These are phyloP conservation scores for Poronia punctata DNA, from an alignment of 495 filamentous ascomycete species.

Conservation along the genomic window DNA sequence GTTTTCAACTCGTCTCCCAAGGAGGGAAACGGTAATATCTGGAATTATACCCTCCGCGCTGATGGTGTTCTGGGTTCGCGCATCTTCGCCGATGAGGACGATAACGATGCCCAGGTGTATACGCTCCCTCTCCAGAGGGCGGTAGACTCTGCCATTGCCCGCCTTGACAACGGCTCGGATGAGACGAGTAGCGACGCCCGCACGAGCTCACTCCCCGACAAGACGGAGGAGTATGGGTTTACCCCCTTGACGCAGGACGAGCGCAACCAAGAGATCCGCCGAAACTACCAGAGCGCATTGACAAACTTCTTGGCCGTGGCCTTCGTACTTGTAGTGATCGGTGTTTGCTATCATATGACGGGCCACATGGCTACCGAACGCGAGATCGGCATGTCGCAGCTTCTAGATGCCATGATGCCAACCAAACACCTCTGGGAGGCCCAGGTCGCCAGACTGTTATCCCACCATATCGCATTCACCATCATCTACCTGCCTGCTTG, in stretches of 20 bases:
- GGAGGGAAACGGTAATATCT: slow-evolving; percentile 57
- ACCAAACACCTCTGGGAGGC: slow-evolving; percentile 57
- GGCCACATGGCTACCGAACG: slow-evolving; percentile 72
- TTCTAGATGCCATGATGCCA: slow-evolving; percentile 78
- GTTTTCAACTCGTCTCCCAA: slow-evolving; percentile 65
- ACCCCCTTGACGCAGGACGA: slow-evolving; percentile 61
- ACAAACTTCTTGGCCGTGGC: slow-evolving; percentile 61
- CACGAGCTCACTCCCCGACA: slow-evolving; percentile 30
- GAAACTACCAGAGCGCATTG: slow-evolving; percentile 60
- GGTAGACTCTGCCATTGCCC: slow-evolving; percentile 65
- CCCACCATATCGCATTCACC: slow-evolving; percentile 63
- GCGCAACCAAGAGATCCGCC: slow-evolving; percentile 51
- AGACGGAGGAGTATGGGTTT: slow-evolving; percentile 61
- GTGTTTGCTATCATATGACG: slow-evolving; percentile 67
- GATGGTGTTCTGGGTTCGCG: slow-evolving; percentile 54
- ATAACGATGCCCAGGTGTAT: slow-evolving; percentile 67
- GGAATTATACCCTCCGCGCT: slow-evolving; percentile 78
- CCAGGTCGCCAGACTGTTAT: slow-evolving; percentile 58
- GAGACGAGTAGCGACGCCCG: neutral
- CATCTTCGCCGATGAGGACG: slow-evolving; percentile 49
- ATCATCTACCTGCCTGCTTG: slow-evolving; percentile 62
- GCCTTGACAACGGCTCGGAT: slow-evolving; percentile 30
- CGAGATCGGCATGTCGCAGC: slow-evolving; percentile 69
- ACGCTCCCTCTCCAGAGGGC: slow-evolving; percentile 70
- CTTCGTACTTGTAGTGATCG: slow-evolving; percentile 62